Evolutionary conservation across 768 basidiomycete genomes (phyloP).

Genomic region (Paxillus ammoniavirescens): DNA sequence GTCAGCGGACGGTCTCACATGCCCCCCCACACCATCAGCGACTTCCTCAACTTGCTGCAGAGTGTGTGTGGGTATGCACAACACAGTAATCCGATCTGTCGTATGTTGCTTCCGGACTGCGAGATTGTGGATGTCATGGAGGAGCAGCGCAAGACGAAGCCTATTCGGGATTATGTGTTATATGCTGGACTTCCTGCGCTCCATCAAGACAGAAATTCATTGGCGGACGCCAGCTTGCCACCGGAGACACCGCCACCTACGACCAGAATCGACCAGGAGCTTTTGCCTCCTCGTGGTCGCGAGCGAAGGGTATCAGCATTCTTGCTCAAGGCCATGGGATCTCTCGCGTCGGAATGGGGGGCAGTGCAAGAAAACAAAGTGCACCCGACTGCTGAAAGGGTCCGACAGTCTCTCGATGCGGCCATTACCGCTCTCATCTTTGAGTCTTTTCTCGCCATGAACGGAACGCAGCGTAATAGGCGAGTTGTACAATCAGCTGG

Average conservation of each 20-base stretch:
- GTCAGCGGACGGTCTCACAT: conserved; percentile 39
- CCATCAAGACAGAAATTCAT: conserved; percentile 9
- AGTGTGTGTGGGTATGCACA: conserved; percentile 58
- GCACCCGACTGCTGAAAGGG: conserved; percentile 56
- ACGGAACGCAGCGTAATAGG: conserved; percentile 60
- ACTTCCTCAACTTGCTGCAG: conserved; percentile 63
- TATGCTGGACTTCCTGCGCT: conserved; percentile 57
- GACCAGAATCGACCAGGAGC: conserved; percentile 26
- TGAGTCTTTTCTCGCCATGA: conserved; percentile 62
- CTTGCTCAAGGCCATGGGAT: conserved; percentile 61
- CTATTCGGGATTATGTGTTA: conserved; percentile 72
- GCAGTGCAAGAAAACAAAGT: conserved; percentile 29
- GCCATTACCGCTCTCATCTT: conserved; percentile 66
- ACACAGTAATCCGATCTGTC: conserved; percentile 43
- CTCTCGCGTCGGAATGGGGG: conserved; percentile 49
- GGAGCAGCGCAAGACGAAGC: conserved; percentile 53
- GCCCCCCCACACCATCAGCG: conserved; percentile 53
- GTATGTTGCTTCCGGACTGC: conserved; percentile 68
- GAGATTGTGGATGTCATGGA: conserved; percentile 58
- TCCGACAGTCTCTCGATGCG: conserved; percentile 68
- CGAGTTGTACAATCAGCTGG: conserved; percentile 64
- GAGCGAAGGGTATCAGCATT: conserved; percentile 65
- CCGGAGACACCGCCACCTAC: conserved; percentile 7
- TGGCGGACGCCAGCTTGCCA: not conserved
- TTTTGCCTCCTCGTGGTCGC: conserved; percentile 49